Percentiles rank a stretch among this genome's conserved stretches.
These are phyloP conservation scores for Alternaria sp. DNA, from an alignment of 2,329 filamentous ascomycete genomes.

Conservation along the genomic window DNA sequence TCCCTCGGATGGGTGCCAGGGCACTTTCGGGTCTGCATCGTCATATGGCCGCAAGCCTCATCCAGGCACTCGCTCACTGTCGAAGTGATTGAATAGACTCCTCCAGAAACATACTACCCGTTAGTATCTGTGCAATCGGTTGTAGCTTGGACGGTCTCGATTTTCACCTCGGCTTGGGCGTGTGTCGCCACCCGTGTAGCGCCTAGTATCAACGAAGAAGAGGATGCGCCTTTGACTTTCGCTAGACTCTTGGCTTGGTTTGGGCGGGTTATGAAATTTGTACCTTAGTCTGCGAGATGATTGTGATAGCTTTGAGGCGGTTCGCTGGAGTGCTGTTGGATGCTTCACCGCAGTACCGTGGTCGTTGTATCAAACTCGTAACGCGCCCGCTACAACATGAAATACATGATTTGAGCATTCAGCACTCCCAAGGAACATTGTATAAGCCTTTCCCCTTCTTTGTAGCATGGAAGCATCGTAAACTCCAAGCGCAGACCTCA, in stretches of 20 bases:
- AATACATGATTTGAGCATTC: not conserved
- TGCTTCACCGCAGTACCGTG: not conserved
- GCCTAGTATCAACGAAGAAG: not conserved
- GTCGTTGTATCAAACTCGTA: not conserved
- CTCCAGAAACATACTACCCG: not conserved
- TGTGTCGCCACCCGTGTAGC: not conserved
- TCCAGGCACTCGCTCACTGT: not conserved
- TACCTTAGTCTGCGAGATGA: not conserved
- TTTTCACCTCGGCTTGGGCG: not conserved
- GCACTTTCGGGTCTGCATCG: not conserved
- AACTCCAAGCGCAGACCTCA: not conserved
- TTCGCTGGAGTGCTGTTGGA: not conserved
- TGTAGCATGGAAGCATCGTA: not conserved
- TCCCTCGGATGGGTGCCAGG: not conserved
- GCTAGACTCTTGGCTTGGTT: not conserved
- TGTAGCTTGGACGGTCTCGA: not conserved
- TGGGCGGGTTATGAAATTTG: not conserved
- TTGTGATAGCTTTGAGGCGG: not conserved
- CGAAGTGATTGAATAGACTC: not conserved
- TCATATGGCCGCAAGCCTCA: not conserved
- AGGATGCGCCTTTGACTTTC: not conserved
- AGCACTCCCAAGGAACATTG: constrained; percentile 4
- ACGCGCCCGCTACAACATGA: not conserved
- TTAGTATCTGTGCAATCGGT: not conserved
- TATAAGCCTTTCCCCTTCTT: constrained; percentile 6